Base-by-base conservation (phyloP, 306 rosid species). In the Sicyos edulis region DNA sequence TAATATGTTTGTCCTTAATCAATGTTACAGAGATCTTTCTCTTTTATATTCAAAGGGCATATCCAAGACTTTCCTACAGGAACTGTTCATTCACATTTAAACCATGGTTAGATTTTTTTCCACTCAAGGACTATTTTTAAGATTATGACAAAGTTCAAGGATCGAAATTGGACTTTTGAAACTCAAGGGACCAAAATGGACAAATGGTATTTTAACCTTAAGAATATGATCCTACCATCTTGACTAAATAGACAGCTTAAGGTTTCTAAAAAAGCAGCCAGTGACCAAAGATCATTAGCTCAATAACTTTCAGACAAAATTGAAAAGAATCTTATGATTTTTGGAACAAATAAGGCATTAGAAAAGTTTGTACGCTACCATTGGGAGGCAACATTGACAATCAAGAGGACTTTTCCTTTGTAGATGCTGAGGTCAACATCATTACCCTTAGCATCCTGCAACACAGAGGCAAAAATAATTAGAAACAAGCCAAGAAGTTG, bases 361-460 rank as follows among this genome's bases (percentile, higher is more conserved):
- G n/a, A 17, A 2, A 63, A 77, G 71, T 9, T 12, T 6, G 75
- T 29, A 20, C 52, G 7, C 55, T 86, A 93, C 99, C 99, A 93
- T 74, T 93, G 96, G 0, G 99, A 93, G 49, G 99, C 99, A 69
- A 93, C 99, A 56, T 93, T 93, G 85, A 93, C 99, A 79, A 93
- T 85, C 75, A 93, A 62, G 54, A 93, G 95, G 54, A 55, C 88
- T 82, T 93, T 93, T 60, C 99, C 99, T 77, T 91, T 91, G 91
- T 88, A 93, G 55, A 53, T 72, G 67, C 92, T 85, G 64, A 93
- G 97, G 77, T 91, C 88, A 75, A 93, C 89, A 78, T 91, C 95
- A 0, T 86, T 91, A 64, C 92, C 97, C 82, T 9, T 89, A n/a
- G 97, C 84, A 82, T 93, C 99, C 99, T 93, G 79, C 54, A 81